phyloP scores from a whole-genome alignment of 805 yeast genomes.

The Candida orba region DNA sequence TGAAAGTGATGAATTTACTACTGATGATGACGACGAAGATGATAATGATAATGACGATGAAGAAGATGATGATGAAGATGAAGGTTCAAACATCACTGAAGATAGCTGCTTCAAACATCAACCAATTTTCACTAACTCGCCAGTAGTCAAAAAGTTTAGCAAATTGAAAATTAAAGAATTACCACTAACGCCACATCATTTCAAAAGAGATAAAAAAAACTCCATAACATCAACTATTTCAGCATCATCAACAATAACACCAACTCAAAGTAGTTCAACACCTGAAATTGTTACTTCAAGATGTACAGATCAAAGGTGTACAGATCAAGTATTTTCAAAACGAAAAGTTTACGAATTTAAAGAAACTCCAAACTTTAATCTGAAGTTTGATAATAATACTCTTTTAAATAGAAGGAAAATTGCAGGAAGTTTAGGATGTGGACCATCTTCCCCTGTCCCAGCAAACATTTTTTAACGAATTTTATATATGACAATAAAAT shows the following conservation, averaged over 20 bases:
- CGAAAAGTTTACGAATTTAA: constrained; percentile 6
- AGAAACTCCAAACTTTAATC: constrained; percentile 17
- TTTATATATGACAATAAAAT: neutral
- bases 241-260: neutral
- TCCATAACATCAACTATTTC: neutral
- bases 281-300: neutral
- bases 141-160: constrained; percentile 17
- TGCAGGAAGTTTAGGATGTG: constrained; percentile 12
- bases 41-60: constrained; percentile 6
- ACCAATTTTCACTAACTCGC: constrained; percentile 12
- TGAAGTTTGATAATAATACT: constrained; percentile 23
- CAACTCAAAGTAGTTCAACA: neutral
- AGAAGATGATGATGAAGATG: constrained; percentile 3
- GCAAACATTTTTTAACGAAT: neutral
- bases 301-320: neutral
- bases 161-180: constrained; percentile 4
- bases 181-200: constrained; percentile 17
- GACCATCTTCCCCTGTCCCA: constrained; percentile 4
- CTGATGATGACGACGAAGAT: constrained; percentile 6
- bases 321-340: neutral
- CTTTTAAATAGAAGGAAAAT: constrained; percentile 22
- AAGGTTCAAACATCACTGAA: constrained; percentile 4
- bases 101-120: constrained; percentile 8
- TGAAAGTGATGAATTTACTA: constrained; percentile 20
- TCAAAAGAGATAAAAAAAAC: neutral